Conservation (phyloP, 768 basidiomycete genomes). For the Steccherinum ochraceum region DNA sequence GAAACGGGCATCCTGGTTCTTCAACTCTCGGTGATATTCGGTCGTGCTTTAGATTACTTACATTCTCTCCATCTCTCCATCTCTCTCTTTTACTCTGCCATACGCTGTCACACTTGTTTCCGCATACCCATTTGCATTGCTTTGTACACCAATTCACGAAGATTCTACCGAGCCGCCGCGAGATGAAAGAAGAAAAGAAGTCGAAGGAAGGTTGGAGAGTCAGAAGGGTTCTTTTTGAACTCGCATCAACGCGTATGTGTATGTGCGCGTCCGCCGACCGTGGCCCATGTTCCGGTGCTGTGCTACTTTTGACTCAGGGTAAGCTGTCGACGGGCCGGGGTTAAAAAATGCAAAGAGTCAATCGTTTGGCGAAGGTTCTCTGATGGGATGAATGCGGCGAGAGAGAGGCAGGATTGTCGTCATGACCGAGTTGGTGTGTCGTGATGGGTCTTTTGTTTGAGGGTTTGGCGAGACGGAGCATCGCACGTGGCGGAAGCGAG, state of each 20-base stretch:
- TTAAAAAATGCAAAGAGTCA: neutral
- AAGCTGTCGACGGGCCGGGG: no score
- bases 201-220: no score
- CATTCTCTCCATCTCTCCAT: neutral
- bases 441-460: no score
- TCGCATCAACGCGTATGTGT: no score
- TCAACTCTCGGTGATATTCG: slow-evolving; percentile 63
- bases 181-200: no score
- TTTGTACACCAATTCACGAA: neutral
- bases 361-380: neutral
- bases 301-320: no score
- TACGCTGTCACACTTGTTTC: neutral
- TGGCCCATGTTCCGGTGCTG: neutral
- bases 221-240: neutral
- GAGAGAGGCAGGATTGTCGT: no score
- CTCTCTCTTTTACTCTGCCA: neutral
- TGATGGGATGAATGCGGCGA: no score
- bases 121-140: neutral
- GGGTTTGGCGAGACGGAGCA: neutral
- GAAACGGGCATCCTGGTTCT: slow-evolving; percentile 92
- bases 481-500: neutral
- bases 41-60: neutral
- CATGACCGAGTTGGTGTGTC: neutral
- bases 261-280: no score
- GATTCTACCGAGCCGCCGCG: neutral